A percentile compares a stretch with the other conserved stretches of the same genome.
Conservation (phyloP, 2,329 filamentous ascomycete genomes). For the Sporothrix brunneoviolacea region DNA sequence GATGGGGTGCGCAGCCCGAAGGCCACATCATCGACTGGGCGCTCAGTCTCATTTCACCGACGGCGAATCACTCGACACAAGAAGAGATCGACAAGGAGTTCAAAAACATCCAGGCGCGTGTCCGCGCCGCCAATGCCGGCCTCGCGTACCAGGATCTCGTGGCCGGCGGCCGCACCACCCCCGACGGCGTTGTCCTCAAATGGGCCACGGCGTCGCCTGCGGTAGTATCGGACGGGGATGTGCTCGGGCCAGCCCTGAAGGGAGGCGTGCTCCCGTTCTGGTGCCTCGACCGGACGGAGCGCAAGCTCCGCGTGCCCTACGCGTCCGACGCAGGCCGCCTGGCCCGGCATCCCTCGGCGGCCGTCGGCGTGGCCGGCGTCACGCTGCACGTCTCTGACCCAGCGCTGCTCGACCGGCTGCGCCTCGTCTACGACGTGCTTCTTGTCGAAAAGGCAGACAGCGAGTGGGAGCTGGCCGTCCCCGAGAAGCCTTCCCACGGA, state of each 20-base stretch:
- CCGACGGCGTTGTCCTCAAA: conserved; percentile 49
- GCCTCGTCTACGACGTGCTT: conserved; percentile 26
- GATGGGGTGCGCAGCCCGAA: conserved; percentile 48
- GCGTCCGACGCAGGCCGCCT: conserved; percentile 28
- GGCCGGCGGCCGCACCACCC: conserved; percentile 45
- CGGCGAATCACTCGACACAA: too few species aligned
- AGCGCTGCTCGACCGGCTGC: conserved; percentile 19
- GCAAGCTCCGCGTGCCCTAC: conserved; percentile 49
- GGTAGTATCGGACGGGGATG: conserved; percentile 24
- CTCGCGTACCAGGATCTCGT: conserved; percentile 42
- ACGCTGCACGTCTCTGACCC: conserved; percentile 28
- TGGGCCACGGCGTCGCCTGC: conserved; percentile 47
- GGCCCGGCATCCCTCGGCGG: conserved; percentile 43
- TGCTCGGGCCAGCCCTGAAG: conserved; percentile 24
- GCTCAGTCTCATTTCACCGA: conserved; percentile 34
- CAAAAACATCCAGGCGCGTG: conserved; percentile 29
- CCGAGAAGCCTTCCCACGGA: background rate
- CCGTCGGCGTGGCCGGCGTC: conserved; percentile 43
- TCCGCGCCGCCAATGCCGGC: conserved; percentile 26
- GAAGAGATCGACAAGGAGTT: conserved; percentile 28
- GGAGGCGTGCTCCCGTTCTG: conserved; percentile 58
- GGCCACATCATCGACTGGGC: conserved; percentile 55
- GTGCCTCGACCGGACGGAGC: conserved; percentile 55
- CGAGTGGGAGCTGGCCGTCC: conserved; percentile 12
- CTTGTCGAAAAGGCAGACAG: background rate